Evolutionary conservation across 116 monocot genomes (phyloP), one percentile per base, ranked within the genome.

Genomic region (Posidonia oceanica): DNA sequence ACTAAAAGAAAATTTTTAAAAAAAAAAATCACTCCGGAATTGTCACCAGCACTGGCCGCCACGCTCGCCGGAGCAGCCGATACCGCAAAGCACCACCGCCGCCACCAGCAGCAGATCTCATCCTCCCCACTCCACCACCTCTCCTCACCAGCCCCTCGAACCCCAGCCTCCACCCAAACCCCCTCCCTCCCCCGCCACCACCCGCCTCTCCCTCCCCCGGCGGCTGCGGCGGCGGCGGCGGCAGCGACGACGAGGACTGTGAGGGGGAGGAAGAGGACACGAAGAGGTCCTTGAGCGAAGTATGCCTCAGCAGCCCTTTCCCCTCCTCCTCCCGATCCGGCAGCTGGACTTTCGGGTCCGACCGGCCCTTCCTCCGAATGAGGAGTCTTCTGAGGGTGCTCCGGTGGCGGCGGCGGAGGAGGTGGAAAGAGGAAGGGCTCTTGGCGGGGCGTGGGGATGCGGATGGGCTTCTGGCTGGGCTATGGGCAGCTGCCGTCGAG

Each of bases 1-100:
- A 29, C 29, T 29, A 29, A 29, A 29, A 29, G 29, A 29, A 29
- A 29, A 0, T 29, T n/a, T n/a, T n/a, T n/a, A n/a, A n/a, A 29
- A 29, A 29, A 4, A 48, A 12, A 5, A 48, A 4, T 77, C 48
- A 82, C 75, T 82, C 82, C 16, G 78, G 69, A 40, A 82, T 82
- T 7, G 71, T 37, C 14, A 78, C 67, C 60, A 82, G 78, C n/a
- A 75, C 72, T 14, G 82, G 82, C 68, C 82, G 56, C 82, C 82
- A 82, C 6, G 68, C 59, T 36, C 78, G 71, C 57, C 78, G 52
- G 61, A 77, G 70, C 17, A 82, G 15, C 70, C 77, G 74, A 61
- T 70, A 69, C 60, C 75, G 69, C 36, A 82, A 72, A 29, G 40
- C 66, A 54, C 72, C 72, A 16, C 15, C 54, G 16, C 14, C 37